Conservation (phyloP, 345 rosid genomes). For the Jatropha curcas region DNA sequence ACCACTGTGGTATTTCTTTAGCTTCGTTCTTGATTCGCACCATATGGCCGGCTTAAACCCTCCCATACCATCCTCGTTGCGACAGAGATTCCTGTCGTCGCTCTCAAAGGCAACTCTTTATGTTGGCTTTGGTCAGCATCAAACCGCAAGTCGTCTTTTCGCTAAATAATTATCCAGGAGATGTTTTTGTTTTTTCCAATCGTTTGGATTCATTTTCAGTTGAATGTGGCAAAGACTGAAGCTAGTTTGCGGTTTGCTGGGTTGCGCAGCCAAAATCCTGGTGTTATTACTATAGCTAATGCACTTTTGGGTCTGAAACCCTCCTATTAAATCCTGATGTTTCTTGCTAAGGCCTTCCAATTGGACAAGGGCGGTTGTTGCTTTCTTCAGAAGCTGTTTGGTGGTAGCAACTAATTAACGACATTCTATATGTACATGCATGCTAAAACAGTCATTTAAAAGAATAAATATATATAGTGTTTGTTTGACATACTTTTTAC, state of each 20-base stretch:
- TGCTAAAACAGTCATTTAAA: background rate
- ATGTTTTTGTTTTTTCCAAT: slow-evolving; percentile 20
- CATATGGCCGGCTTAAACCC: slow-evolving; percentile 1
- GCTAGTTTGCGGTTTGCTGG: slow-evolving; percentile 14
- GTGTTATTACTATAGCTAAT: slow-evolving; percentile 9
- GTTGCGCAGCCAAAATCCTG: slow-evolving; percentile 20
- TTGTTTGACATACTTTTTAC: no score
- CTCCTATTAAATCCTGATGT: slow-evolving; percentile 6
- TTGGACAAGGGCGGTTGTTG: background rate
- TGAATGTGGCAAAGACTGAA: background rate
- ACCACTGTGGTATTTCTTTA: slow-evolving; percentile 13
- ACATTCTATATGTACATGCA: no score
- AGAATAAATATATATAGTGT: no score
- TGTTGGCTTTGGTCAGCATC: slow-evolving; percentile 19
- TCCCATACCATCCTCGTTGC: background rate
- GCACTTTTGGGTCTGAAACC: slow-evolving; percentile 5
- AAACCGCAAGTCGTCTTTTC: background rate
- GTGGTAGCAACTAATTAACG: background rate
- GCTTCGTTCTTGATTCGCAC: slow-evolving; percentile 1
- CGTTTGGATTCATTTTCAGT: slow-evolving; percentile 22
- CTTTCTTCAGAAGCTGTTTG: background rate
- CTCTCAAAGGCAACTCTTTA: slow-evolving; percentile 8
- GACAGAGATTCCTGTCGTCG: slow-evolving; percentile 13
- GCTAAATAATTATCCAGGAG: slow-evolving; percentile 14
- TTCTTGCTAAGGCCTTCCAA: slow-evolving; percentile 18